Base-by-base conservation (phyloP, 2,329 filamentous ascomycete genomes). In the Capronia americana region DNA sequence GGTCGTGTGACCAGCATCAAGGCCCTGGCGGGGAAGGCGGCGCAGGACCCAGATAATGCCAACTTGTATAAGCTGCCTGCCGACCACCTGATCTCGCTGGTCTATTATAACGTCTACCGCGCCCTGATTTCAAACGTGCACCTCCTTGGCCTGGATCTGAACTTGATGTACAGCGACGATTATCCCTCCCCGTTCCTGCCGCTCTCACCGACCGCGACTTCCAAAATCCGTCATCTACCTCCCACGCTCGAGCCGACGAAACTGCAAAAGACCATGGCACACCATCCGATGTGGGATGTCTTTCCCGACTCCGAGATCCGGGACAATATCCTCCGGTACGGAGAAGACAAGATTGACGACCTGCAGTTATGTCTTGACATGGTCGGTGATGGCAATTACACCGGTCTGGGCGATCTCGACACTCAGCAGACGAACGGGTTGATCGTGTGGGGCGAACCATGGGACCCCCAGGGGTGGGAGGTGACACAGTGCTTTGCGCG, bases 401-500 rank as follows among this genome's bases (percentile, higher is more conserved):
- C 38, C 7, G 54, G 51, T 12, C 11, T 56, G n/a, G 59, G 23
- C 10, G 34, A 44, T 20, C 30, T 48, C 57, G 64, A 58, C 32
- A 60, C 58, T 2, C 63, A 57, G 17, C 56, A 72, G 23, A 71
- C 70, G 57, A 73, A 76, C 20, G 77, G 75, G 1, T 50, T 85
- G 1, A 74, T 85, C 12, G 80, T 85, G 1, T 86, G 83, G 84
- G 81, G 82, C 0, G 79, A 83, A 5, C 76, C 83, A 0, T 81
- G 78, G 75, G 77, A 84, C 41, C 63, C 75, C 2, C 66, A 67
- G 0, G 80, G 77, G 10, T 86, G 84, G 84, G 84, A 86, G 68
- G 75, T 81, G 1, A 83, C 78, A 0, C 76, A 77, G 8, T 63
- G 66, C 0, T 85, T 86, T 68, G 68, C 81, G 1, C 74, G 73